Percentiles rank a stretch among this genome's conserved stretches.
These are phyloP conservation scores for Paradendryphiella salina DNA, from an alignment of 2,329 filamentous ascomycete species.

Conservation along the genomic window DNA sequence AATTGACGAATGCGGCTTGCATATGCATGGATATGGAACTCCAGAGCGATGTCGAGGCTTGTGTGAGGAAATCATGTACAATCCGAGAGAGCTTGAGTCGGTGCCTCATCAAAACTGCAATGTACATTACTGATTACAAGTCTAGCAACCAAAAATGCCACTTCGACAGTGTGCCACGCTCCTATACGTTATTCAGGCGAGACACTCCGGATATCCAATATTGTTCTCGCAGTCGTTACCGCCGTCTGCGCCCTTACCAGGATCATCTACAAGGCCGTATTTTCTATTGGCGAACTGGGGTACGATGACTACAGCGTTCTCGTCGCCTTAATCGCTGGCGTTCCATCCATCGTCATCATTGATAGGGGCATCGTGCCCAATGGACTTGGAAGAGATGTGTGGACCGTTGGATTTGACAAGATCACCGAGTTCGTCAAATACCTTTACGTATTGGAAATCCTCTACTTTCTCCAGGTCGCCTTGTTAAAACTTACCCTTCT, in stretches of 20 bases:
- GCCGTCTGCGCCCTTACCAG: slow-evolving; percentile 43
- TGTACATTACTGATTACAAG: slow-evolving; percentile 1
- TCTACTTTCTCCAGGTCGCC: slow-evolving; percentile 41
- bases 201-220: slow-evolving; percentile 38
- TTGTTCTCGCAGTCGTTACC: slow-evolving; percentile 43
- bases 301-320: slow-evolving; percentile 47
- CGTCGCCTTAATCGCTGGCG: slow-evolving; percentile 23
- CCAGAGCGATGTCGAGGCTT: slow-evolving; percentile 16
- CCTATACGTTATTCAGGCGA: slow-evolving; percentile 45
- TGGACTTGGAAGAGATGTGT: slow-evolving; percentile 58
- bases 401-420: slow-evolving; percentile 51
- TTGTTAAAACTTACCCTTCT: slow-evolving; percentile 36
- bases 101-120: not conserved
- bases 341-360: slow-evolving; percentile 35
- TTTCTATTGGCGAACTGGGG: slow-evolving; percentile 42
- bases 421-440: slow-evolving; percentile 51
- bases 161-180: slow-evolving; percentile 45
- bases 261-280: slow-evolving; percentile 45
- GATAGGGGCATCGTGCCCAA: slow-evolving; percentile 22
- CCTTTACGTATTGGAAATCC: slow-evolving; percentile 40
- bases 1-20: slow-evolving; percentile 16
- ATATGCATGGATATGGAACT: slow-evolving; percentile 23
- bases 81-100: slow-evolving; percentile 22
- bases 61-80: slow-evolving; percentile 21
- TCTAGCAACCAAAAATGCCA: slow-evolving; percentile 50